Evolutionary conservation across 345 rosid genomes (phyloP), one percentile per base, ranked within the genome.

Genomic region (Dovyalis caffra): DNA sequence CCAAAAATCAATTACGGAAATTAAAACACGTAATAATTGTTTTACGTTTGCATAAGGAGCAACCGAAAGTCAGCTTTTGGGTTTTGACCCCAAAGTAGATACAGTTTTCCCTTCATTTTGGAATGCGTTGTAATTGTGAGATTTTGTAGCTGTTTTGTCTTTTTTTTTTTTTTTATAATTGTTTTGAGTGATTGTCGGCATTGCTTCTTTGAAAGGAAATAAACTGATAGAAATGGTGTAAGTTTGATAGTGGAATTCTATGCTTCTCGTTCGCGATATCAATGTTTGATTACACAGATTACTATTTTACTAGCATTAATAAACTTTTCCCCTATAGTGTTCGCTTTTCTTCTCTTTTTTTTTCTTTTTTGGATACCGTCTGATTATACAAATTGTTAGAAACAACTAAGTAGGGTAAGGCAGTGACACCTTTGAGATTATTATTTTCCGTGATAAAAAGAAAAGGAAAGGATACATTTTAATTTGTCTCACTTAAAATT

Each of bases 71-170:
- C 20, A 62, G 64, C 53, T 76, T 63, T 56, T 21, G 74, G 69
- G 68, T 69, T 68, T 32, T 68, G 58, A 38, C 47, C 65, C 67
- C n/a, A 26, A 69, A 33, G 64, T 31, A 76, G 79, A 70, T 64
- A 76, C 29, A 49, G 29, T 15, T 12, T 43, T 43, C 47, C 21
- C 56, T 51, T 70, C 61, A 34, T 76, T 35, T 70, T 76, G 32
- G 15, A 60, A 56, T 58, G 79, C 49, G 51, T 69, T 76, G 67
- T 57, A 25, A 76, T 64, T 64, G 79, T 63, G 70, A 70, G 57
- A 20, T 58, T 68, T 31, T 57, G 67, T 57, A 38, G 68, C 40
- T 67, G 16, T 32, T 47, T 10, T 40, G 64, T 60, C 26, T 12
- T 38, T 60, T 47, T 64, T 4, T 8, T 9, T 4, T 25, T 20